Conservation (phyloP, 2,329 filamentous ascomycete genomes). For the Scedosporium boydii region DNA sequence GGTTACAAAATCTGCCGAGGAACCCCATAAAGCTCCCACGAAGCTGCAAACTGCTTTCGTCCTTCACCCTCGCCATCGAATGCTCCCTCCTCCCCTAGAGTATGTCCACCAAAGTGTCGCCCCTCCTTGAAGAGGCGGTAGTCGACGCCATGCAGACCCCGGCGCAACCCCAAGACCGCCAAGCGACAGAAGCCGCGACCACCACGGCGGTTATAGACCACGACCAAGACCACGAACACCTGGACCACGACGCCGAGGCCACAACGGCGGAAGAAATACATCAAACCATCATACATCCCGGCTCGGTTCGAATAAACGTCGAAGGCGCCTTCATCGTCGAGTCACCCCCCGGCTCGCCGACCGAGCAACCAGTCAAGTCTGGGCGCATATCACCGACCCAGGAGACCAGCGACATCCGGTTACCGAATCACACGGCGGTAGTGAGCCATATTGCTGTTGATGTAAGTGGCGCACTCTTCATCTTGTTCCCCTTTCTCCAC, state of each 20-base stretch:
- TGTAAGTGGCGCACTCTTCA: slow-evolving; percentile 44
- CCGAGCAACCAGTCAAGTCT: slow-evolving; percentile 21
- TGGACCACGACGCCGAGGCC: slow-evolving; percentile 21
- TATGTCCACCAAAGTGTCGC: slow-evolving; percentile 1
- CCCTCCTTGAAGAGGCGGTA: neutral
- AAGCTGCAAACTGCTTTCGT: neutral
- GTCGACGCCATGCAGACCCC: neutral
- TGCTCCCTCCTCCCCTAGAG: neutral
- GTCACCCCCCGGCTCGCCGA: slow-evolving; percentile 53
- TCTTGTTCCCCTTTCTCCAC: neutral
- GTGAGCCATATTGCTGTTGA: slow-evolving; percentile 97
- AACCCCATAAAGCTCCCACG: neutral
- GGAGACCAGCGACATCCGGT: slow-evolving; percentile 86
- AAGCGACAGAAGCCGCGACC: neutral
- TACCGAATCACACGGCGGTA: slow-evolving; percentile 89
- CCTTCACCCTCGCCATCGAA: neutral
- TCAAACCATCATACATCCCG: slow-evolving; percentile 51
- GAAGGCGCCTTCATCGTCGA: slow-evolving; percentile 95
- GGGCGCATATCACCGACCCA: slow-evolving; percentile 38
- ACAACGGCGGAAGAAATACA: slow-evolving; percentile 49
- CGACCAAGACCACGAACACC: neutral
- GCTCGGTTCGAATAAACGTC: slow-evolving; percentile 87
- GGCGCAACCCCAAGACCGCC: neutral
- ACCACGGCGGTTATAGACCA: neutral
- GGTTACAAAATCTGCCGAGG: neutral